Base-by-base conservation (phyloP, 139 green algal genomes). In the Closterium sp. region DNA sequence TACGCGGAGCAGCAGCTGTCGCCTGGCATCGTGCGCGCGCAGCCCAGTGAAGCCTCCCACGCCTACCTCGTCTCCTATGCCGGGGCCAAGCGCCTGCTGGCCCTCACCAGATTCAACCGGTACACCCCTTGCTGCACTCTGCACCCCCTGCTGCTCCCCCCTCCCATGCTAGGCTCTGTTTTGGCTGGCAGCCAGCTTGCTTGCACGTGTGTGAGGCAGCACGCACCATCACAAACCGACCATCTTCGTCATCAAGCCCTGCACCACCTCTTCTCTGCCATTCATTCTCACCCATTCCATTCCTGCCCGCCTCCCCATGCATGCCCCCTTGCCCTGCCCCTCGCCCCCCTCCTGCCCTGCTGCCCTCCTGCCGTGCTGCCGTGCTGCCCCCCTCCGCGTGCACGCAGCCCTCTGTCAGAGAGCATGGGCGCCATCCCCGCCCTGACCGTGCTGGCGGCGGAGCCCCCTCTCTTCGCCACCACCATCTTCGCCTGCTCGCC, bases 31-130 rank as follows among this genome's bases (percentile, higher is more conserved):
- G 25, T 31, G 32, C 16, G 30, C 64, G 87, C 87, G 30, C 32
- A 85, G 64, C 64, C 87, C 30, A 64, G 31, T 2, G 4, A 32
- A 7, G 87, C 31, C 64, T 30, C 38, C n/a, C 64, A 85, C 64
- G 87, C 87, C n/a, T 90, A 90, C 66, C 30, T 90, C 1, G 12
- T 90, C 33, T 90, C 87, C n/a, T 34, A 36, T 10, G 33, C 30
- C n/a, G 87, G 87, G 1, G 87, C 87, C 64, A 86, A 35, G 30
- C 87, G 33, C 31, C 66, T 90, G 1, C 33, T 90, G n/a, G 55
- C 55, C 55, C 55, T 76, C 55, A 28, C 55, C 55, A 16, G 55
- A 16, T 76, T 76, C 55, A 16, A 76, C 55, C 25, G 16, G 55
- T 76, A 76, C 55, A 28, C 55, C 55, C 55, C 9, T 19, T 19